Evolutionary conservation across 208 protist genomes (phyloP), one percentile per base, ranked within the genome.

Genomic region (Plasmodiophora brassicae): DNA sequence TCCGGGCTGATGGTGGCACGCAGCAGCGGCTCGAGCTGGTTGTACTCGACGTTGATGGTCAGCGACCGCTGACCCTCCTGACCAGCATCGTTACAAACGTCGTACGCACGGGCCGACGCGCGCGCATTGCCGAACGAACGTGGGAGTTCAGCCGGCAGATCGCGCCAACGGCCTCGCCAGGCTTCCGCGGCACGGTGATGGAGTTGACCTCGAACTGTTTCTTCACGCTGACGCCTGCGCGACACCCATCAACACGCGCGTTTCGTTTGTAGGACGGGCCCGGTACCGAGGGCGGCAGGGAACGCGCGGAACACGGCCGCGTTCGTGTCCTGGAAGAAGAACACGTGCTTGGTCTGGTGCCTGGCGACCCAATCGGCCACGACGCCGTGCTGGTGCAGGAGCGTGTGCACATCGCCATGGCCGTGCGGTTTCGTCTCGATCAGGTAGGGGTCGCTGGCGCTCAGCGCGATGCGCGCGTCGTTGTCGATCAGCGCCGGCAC

Each of bases 291-390:
- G 46, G 91, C 93, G 44, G 95, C 87, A 0, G 94, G 94, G 46
- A 96, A 93, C 25, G 95, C 94, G 28, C 93, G 8, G 46, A 93
- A 93, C 5, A 93, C 92, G 0, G 91, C 84, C 0, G 92, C 94
- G 90, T 97, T 97, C 1, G 96, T 98, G 92, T 98, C 96, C 90
- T 98, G 96, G n/a, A 97, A 92, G 84, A 98, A 97, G 65, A 92
- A 89, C 41, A 98, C 91, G 45, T 94, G 95, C 88, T 90, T 86
- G 87, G 94, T 94, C 28, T 91, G 60, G 35, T 88, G 54, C 10
- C 5, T 78, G 14, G 5, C 20, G 20, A 89, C 45, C 94, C 93
- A 65, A 65, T 88, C 28, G 36, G 39, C 0, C 0, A 84, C 88
- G 0, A 86, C 44, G 28, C 88, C 93, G 0, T 94, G 89, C 22